These are phyloP conservation scores for Colletotrichum theobromicola DNA, from an alignment of 2,329 filamentous ascomycete genomes.

Conservation along the genomic window DNA sequence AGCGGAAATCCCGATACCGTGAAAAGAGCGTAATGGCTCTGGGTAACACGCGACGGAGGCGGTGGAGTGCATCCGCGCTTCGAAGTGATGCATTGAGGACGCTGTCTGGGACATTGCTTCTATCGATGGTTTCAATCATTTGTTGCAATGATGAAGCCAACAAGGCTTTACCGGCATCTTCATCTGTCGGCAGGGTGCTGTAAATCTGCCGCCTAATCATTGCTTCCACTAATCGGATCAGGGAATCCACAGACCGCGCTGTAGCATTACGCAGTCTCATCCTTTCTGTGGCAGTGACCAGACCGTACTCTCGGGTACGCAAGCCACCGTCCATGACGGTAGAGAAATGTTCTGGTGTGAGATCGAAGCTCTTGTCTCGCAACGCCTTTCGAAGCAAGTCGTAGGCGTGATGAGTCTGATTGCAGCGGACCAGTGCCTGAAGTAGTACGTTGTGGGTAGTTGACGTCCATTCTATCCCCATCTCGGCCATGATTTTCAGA, in stretches of 20 bases:
- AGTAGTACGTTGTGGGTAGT: slow-evolving; percentile 57
- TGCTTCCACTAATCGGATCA: slow-evolving; percentile 48
- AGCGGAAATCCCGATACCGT: slow-evolving; percentile 49
- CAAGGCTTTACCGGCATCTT: slow-evolving; percentile 28
- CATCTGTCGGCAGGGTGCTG: not conserved
- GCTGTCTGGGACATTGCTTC: not conserved
- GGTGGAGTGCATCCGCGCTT: not conserved
- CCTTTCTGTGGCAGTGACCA: slow-evolving; percentile 45
- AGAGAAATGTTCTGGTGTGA: slow-evolving; percentile 54
- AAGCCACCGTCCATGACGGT: slow-evolving; percentile 59
- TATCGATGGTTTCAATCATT: slow-evolving; percentile 18
- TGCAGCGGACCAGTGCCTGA: slow-evolving; percentile 51
- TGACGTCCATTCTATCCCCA: slow-evolving; percentile 51
- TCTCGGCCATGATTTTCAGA: slow-evolving; percentile 53
- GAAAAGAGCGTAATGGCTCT: slow-evolving; percentile 38
- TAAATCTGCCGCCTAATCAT: slow-evolving; percentile 30
- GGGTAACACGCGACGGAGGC: not conserved
- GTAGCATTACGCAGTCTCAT: slow-evolving; percentile 49
- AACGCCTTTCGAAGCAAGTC: slow-evolving; percentile 50
- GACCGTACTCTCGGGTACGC: slow-evolving; percentile 45
- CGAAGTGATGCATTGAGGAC: not conserved
- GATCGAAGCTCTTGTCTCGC: slow-evolving; percentile 48
- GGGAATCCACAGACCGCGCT: slow-evolving; percentile 45
- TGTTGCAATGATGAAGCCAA: slow-evolving; percentile 32
- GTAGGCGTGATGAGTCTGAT: slow-evolving; percentile 55